phyloP scores from a whole-genome alignment of 495 filamentous ascomycete species.

The Letharia columbiana region DNA sequence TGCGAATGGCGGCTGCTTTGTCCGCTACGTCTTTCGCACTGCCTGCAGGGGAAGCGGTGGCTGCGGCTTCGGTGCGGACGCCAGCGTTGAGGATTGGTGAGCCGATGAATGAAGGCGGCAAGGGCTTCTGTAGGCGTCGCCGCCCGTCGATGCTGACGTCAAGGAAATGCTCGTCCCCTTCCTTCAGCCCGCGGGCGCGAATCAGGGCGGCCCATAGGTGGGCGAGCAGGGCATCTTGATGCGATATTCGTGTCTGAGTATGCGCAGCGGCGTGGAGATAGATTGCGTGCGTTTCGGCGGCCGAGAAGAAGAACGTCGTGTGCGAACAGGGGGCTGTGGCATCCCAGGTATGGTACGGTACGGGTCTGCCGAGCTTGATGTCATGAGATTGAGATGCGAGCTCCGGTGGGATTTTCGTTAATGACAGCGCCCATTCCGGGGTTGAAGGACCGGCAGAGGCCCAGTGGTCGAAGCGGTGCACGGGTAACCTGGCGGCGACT shows the following conservation, averaged over 20 bases:
- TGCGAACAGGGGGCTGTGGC: neutral
- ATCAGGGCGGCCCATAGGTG: slow-evolving; percentile 4
- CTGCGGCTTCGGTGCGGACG: neutral
- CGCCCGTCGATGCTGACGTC: slow-evolving; percentile 1
- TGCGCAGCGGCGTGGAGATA: neutral
- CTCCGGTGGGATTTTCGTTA: neutral
- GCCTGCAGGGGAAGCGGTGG: neutral
- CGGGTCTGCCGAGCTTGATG: neutral
- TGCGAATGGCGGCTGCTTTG: neutral
- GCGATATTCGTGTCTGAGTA: neutral
- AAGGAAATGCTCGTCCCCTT: neutral
- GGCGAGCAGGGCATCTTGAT: slow-evolving; percentile 2
- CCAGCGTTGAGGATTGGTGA: neutral
- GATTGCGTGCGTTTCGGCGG: neutral
- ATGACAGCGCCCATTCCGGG: neutral
- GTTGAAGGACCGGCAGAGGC: neutral
- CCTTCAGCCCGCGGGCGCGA: neutral
- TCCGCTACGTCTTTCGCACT: neutral
- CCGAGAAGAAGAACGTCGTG: neutral
- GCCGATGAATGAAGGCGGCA: slow-evolving; percentile 9
- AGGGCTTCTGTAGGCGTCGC: neutral
- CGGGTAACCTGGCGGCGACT: neutral
- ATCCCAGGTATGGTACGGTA: neutral
- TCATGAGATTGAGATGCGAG: neutral
- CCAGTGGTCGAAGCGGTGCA: slow-evolving; percentile 10